These are phyloP conservation scores for Fusarium zealandicum DNA, from an alignment of 2,329 filamentous ascomycete genomes.

Conservation along the genomic window DNA sequence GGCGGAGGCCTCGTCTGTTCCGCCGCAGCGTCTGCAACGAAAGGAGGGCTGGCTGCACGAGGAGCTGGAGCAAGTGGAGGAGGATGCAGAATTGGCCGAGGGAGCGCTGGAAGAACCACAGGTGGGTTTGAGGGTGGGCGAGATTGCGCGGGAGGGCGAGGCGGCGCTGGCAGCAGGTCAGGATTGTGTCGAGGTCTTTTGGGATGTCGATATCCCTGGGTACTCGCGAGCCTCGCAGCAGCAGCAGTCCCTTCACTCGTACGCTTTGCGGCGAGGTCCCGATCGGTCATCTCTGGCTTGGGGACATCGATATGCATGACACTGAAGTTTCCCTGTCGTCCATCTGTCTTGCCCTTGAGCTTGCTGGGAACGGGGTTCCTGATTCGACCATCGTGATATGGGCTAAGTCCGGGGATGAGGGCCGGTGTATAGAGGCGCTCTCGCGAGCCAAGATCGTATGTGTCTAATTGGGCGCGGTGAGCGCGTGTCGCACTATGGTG, in stretches of 20 bases:
- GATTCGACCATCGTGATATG: slow-evolving; percentile 44
- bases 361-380: slow-evolving; percentile 68
- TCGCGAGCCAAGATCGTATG: background rate
- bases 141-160: slow-evolving; percentile 2
- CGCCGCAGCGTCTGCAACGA: background rate
- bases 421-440: background rate
- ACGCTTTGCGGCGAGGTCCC: slow-evolving; percentile 64
- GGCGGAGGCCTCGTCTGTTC: slow-evolving; percentile 17
- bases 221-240: slow-evolving; percentile 63
- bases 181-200: slow-evolving; percentile 52
- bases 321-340: slow-evolving; percentile 66
- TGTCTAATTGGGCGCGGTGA: background rate
- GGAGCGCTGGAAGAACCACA: background rate
- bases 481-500: too few relatives aligned
- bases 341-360: slow-evolving; percentile 64
- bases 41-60: background rate
- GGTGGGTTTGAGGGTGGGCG: slow-evolving; percentile 1
- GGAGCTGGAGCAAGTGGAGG: slow-evolving; percentile 1
- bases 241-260: slow-evolving; percentile 68
- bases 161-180: background rate
- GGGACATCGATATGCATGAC: slow-evolving; percentile 68
- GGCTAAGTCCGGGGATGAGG: slow-evolving; percentile 26
- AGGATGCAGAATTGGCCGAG: slow-evolving; percentile 3
- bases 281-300: slow-evolving; percentile 55
- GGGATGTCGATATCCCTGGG: slow-evolving; percentile 60